Percentiles rank a stretch among this genome's conserved stretches.
Conservation (phyloP, 225 moss, liverwort and hornwort genomes). For the Bryum argenteum region DNA sequence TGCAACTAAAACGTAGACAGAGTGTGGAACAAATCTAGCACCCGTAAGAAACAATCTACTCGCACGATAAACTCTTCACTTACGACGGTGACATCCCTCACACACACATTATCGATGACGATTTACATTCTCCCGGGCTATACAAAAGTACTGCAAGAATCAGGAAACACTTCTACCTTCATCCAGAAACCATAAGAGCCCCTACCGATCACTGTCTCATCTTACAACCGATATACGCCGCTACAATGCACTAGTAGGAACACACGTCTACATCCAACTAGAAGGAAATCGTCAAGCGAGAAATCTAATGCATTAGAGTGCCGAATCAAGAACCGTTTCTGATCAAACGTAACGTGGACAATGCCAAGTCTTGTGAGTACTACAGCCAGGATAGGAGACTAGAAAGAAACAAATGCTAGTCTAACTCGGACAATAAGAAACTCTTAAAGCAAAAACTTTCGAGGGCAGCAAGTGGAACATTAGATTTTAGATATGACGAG, state of each 20-base stretch:
- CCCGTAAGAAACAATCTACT: background rate
- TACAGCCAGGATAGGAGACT: no score
- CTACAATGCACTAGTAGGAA: background rate
- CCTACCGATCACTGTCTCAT: background rate
- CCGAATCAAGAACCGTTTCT: no score
- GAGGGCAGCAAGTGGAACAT: no score
- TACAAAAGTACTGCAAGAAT: background rate
- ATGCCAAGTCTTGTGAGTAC: no score
- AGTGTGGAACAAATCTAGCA: background rate
- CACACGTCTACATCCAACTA: background rate
- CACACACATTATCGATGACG: conserved; percentile 10
- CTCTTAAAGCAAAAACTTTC: no score
- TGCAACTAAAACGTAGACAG: background rate
- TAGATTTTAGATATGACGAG: no score
- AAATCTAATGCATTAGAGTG: background rate
- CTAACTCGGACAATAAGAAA: no score
- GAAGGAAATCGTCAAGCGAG: background rate
- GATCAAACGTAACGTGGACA: no score
- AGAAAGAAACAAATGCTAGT: no score
- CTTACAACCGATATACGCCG: background rate
- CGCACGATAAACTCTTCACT: no score
- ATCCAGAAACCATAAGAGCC: background rate
- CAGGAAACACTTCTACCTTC: background rate
- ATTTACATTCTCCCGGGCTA: background rate
- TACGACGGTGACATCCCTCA: background rate